Base-by-base conservation (phyloP, 805 yeast genomes). In the Metschnikowia peoriensis region DNA sequence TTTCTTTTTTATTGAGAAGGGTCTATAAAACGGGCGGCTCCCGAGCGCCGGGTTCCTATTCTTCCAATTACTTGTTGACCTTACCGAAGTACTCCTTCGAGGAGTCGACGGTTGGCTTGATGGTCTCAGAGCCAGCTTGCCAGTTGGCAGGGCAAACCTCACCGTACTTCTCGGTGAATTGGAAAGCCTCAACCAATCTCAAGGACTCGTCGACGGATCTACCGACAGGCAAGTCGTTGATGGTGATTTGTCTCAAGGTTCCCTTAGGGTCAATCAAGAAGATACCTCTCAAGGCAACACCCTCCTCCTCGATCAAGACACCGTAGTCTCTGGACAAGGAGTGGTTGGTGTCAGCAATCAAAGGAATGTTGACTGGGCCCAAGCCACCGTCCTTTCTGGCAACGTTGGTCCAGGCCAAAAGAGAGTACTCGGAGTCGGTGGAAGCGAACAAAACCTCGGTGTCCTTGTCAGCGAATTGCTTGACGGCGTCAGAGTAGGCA, bases 101-200 rank as follows among this genome's bases (percentile, higher is more conserved):
- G 39, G 52, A 41, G 39, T 57, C 56, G 28, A 58, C 61, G 34
- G 59, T 61, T 10, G 64, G 62, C 75, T 86, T 86, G 79, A 91
- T 90, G 75, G 96, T 88, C 71, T 89, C 96, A 58, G 89, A 73
- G 79, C 99, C 99, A 60, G 73, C 74, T 61, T 69, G 72, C 99
- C 99, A 93, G 96, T 93, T 94, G 73, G 98, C 97, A 68, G 99
- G 99, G 81, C 97, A 92, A 63, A 93, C 99, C 81, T 96, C 97
- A 80, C 99, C 99, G 85, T 94, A 81, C 82, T 89, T 88, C 77
- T 92, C 98, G 67, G 97, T 89, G 92, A 96, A 94, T 82, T 93
- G 97, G 97, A 94, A 94, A 65, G 97, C 99, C 74, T 94, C 98
- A 60, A 94, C 83, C 71, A 94, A 84, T 86, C 99, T 92, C 71